These are phyloP conservation scores for sorghum (Sorghum bicolor) DNA, from an alignment of 176 grass and related monocot genomes.

Conservation along the genomic window DNA sequence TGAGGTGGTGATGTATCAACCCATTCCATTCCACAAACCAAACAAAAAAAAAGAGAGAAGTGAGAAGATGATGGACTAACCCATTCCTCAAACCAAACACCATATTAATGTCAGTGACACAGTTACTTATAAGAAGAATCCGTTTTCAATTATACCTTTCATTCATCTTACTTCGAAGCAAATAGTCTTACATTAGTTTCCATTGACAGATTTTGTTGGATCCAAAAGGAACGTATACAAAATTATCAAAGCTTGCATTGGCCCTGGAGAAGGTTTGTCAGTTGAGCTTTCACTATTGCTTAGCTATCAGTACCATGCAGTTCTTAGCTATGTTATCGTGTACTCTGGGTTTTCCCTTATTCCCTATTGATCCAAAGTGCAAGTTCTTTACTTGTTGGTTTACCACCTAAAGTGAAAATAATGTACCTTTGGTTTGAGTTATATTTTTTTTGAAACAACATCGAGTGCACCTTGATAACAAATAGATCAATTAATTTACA, in stretches of 20 bases:
- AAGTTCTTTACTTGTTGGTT: background rate
- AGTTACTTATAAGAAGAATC: background rate
- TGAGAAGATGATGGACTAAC: background rate
- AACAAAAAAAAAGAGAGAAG: background rate
- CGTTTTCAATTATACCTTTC: background rate
- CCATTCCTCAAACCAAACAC: background rate
- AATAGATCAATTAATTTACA: background rate
- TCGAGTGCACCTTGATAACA: background rate
- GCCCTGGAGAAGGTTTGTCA: constrained; percentile 95
- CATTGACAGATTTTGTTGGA: constrained; percentile 75
- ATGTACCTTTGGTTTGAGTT: background rate
- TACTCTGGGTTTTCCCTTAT: background rate
- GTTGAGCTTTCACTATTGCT: background rate
- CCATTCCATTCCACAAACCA: background rate
- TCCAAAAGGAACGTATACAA: constrained; percentile 89
- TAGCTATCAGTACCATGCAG: background rate
- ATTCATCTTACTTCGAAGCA: constrained; percentile 6
- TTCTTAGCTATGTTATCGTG: constrained; percentile 17
- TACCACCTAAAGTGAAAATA: background rate
- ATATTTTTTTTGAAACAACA: background rate
- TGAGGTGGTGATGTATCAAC: background rate
- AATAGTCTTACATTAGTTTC: constrained; percentile 28
- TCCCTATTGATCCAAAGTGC: background rate
- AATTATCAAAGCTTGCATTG: constrained; percentile 71
- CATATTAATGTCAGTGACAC: background rate